Evolutionary conservation across 352 stramenopile genomes (phyloP).

Genomic region (Elongisporangium prolatum): DNA sequence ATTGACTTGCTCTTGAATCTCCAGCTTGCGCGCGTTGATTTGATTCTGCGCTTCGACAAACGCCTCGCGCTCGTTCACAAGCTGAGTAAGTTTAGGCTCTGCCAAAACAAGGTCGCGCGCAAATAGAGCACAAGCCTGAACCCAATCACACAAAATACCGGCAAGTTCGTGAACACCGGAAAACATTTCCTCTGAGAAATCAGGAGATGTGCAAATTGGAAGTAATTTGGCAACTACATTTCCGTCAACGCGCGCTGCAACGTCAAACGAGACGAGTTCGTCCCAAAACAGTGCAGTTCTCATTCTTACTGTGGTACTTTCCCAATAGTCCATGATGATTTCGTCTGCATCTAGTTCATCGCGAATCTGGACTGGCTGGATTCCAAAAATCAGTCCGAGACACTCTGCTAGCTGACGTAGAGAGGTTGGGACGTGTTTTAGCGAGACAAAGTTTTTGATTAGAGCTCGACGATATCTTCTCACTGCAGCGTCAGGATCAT

Average conservation of each 20-base stretch:
- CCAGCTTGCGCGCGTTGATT: constrained; percentile 21
- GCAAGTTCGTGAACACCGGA: constrained; percentile 43
- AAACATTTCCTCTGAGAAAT: constrained; percentile 59
- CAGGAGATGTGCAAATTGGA: constrained; percentile 49
- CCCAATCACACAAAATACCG: constrained; percentile 58
- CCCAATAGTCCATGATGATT: constrained; percentile 73
- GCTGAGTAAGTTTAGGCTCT: constrained; percentile 44
- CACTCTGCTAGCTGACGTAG: constrained; percentile 67
- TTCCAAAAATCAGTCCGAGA: constrained; percentile 55
- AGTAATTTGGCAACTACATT: constrained; percentile 49
- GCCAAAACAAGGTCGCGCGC: constrained; percentile 49
- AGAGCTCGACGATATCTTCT: constrained; percentile 6
- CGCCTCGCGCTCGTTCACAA: constrained; percentile 39
- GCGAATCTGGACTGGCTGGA: constrained; percentile 46
- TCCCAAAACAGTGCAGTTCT: constrained; percentile 43
- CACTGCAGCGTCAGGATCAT: constrained; percentile 1
- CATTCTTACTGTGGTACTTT: constrained; percentile 28
- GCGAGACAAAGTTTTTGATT: constrained; percentile 31
- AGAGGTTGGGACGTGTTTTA: constrained; percentile 36
- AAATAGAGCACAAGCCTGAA: constrained; percentile 43
- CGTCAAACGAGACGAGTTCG: constrained; percentile 35
- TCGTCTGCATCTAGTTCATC: constrained; percentile 73
- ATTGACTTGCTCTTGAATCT: constrained; percentile 33
- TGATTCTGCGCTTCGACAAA: constrained; percentile 30
- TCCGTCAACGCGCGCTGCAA: constrained; percentile 29